phyloP scores from a whole-genome alignment of 2,329 filamentous ascomycete species.

The Septoria linicola region DNA sequence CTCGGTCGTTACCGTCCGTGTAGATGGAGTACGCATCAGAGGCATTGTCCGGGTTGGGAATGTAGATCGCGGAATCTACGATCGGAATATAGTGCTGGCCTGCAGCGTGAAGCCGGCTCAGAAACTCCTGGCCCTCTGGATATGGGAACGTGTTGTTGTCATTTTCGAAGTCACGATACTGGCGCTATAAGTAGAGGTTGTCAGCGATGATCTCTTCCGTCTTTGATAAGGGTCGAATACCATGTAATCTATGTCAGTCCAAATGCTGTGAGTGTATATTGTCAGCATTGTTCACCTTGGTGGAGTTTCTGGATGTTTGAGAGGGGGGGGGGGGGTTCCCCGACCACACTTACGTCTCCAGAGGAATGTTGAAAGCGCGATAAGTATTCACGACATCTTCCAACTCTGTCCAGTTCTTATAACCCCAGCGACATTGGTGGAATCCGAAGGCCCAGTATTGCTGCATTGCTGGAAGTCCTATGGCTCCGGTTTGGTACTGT shows the following conservation, averaged over 20 bases:
- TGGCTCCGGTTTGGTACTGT: slow-evolving; percentile 65
- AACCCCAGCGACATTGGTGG: slow-evolving; percentile 83
- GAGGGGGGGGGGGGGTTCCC: neutral
- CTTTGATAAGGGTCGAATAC: too few species aligned
- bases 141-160: slow-evolving; percentile 55
- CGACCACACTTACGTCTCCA: slow-evolving; percentile 43
- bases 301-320: neutral
- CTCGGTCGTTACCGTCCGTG: slow-evolving; percentile 36
- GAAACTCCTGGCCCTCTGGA: slow-evolving; percentile 51
- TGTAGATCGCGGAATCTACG: slow-evolving; percentile 66
- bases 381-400: slow-evolving; percentile 58
- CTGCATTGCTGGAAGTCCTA: slow-evolving; percentile 73
- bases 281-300: neutral
- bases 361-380: slow-evolving; percentile 56
- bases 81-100: slow-evolving; percentile 62
- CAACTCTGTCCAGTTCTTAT: slow-evolving; percentile 68
- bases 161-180: slow-evolving; percentile 60
- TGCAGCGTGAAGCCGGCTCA: slow-evolving; percentile 53
- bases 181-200: too few species aligned
- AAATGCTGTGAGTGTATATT: neutral
- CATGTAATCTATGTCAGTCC: slow-evolving; percentile 55
- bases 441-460: slow-evolving; percentile 80
- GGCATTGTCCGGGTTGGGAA: slow-evolving; percentile 67
- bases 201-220: too few species aligned
- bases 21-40: slow-evolving; percentile 58